phyloP scores from a whole-genome alignment of 192 early-diverging fungal genomes.

The Coemansia sp. region DNA sequence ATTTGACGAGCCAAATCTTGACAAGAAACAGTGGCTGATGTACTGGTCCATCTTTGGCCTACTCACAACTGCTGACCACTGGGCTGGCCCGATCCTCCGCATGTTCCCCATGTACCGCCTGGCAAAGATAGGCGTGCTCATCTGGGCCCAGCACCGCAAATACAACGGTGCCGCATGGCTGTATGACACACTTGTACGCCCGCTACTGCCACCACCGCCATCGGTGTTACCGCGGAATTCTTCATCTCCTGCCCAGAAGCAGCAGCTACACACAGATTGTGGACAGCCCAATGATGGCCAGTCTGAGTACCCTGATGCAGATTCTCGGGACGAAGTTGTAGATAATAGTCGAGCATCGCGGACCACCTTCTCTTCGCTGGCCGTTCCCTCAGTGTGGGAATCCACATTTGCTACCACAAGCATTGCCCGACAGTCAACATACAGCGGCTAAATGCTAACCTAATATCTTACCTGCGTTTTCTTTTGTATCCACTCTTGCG shows the following conservation, averaged over 20 bases:
- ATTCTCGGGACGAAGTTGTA: slow-evolving; percentile 1
- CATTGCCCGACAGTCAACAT: background rate
- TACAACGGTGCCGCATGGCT: slow-evolving; percentile 52
- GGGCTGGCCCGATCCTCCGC: slow-evolving; percentile 45
- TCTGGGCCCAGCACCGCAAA: slow-evolving; percentile 50
- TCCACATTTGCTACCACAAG: slow-evolving; percentile 2
- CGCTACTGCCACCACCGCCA: slow-evolving; percentile 37
- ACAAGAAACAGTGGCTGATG: slow-evolving; percentile 54
- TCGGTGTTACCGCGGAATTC: background rate
- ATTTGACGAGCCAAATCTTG: slow-evolving; percentile 25
- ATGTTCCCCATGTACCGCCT: slow-evolving; percentile 51
- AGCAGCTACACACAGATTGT: background rate
- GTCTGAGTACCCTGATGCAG: background rate
- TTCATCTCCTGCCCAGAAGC: background rate
- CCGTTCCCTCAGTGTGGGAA: slow-evolving; percentile 40
- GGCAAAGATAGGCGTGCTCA: slow-evolving; percentile 42
- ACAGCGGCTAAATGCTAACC: background rate
- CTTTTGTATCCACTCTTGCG: background rate
- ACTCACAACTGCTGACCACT: slow-evolving; percentile 50
- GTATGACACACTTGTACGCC: slow-evolving; percentile 46
- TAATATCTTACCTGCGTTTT: background rate
- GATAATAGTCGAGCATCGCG: background rate
- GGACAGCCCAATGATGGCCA: background rate
- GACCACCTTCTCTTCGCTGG: slow-evolving; percentile 17
- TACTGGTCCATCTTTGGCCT: slow-evolving; percentile 51